Evolutionary conservation across 306 rosid genomes (phyloP), one percentile per base, ranked within the genome.

Genomic region (Ormosia semicastrata): DNA sequence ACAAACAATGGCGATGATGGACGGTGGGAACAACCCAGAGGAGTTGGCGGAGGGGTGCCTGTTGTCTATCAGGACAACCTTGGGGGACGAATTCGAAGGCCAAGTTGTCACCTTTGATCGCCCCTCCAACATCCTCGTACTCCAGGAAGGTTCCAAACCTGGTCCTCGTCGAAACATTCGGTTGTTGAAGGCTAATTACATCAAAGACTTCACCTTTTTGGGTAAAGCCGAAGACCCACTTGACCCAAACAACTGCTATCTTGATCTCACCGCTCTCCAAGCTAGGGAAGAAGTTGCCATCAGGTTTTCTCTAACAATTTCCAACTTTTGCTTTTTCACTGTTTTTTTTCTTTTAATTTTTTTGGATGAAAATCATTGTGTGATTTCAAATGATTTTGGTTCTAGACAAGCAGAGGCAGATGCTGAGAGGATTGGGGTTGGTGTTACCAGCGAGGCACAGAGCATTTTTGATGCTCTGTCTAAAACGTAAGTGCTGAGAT

Each of bases 371-470:
- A 15, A 2, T 32, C 49, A 0, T 33, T 79, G 30, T 75, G 44
- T 60, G 46, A 8, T 39, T 43, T 37, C 4, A 6, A 18, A 9
- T 59, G 76, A 47, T 56, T 41, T 75, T 37, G 24, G 52, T 88
- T 81, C 59, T 77, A 95, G 99, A 68, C 97, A 92, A 81, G 99
- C 98, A 0, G 99, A 91, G 83, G 74, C 88, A 1, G 99, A 93
- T 18, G 95, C 88, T 54, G 99, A 95, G 90, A 90, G 98, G 87
- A 90, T 93, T 17, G 99, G 99, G 6, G 97, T 95, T 10, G 98
- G 98, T 78, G 99, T 95, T 66, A 91, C 97, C 72, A 73, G 67
- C 47, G 94, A 96, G 81, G 99, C 98, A 2, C 99, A 96, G 87
- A 86, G 83, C 86, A 92, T 96, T 75, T 95, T 95, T 71, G 92